Evolutionary conservation across 306 rosid species (phyloP), one percentile per base, ranked within the genome.

Genomic region (Gynostemma pentaphyllum): DNA sequence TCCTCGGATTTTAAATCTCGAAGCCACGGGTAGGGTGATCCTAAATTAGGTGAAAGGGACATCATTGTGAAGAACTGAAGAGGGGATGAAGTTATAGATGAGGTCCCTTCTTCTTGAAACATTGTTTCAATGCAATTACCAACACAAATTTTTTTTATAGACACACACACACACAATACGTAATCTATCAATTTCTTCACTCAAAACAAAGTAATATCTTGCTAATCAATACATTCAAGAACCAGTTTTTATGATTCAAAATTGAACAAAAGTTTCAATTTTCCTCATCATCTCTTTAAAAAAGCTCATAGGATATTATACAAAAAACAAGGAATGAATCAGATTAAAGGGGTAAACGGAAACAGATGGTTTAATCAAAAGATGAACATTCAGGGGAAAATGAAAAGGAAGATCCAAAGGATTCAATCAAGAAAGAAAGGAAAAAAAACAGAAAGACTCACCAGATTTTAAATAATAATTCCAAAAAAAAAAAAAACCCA

Each of bases 51-150:
- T 16, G 88, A 78, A 70, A 70, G 77, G 18, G 97, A 76, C 87
- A 78, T 85, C 78, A 76, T 79, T 56, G 97, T 77, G 54, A 82
- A 82, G 55, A 78, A 65, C 69, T 84, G 85, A 55, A 84, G 76
- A 47, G 83, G 80, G 67, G 82, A 82, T 44, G 76, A 84, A 70
- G 79, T 80, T 53, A 78, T 85, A 66, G 84, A 83, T 50, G 89
- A 84, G 8, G 87, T 79, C 26, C 89, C 87, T 72, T 86, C 95
- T 45, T 87, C 89, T 77, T 82, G 89, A 66, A 79, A 77, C 84
- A 80, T 76, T 45, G 81, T 62, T n/a, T 60, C 65, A 75, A 74
- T 71, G 62, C 26, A 75, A 72, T 75, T 71, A 71, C 27, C 82
- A 66, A 51, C 37, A 54, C 61, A 67, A 48, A 73, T n/a, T n/a